Evolutionary conservation across 306 rosid genomes (phyloP), one percentile per base, ranked within the genome.

Genomic region (Quillaja saponaria): DNA sequence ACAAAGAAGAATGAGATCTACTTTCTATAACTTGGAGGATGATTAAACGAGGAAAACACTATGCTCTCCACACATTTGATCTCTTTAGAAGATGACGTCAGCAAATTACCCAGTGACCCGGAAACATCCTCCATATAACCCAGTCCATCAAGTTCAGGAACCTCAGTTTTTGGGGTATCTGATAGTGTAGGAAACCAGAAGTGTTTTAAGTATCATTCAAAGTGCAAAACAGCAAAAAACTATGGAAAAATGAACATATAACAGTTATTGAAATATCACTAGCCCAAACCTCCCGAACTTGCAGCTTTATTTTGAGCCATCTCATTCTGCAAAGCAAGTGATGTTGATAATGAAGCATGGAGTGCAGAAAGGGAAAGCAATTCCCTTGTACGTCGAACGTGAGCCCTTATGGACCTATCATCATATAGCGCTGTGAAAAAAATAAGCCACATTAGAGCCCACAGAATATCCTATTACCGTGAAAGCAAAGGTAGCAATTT

Each of bases 371-470:
- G 97, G 38, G 99, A 84, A 49, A 94, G 95, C 83, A 94, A 74
- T 64, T 94, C 99, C 76, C 95, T 76, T 0, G 99, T 82, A 45
- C 99, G 95, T 64, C 83, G 91, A 58, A 94, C 96, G 81, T 94
- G 99, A 64, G 99, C 96, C 87, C 99, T 85, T 75, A 85, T 82
- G 38, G 99, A 94, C 80, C 99, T 82, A 87, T 94, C 99, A 75
- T 94, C 99, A 73, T 94, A 94, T 59, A 94, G 79, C 64, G 99
- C 99, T 94, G 95, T 74, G 75, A 58, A 69, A 49, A 73, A 25
- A 64, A 63, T 55, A 46, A 64, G 73, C 13, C 63, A 64, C 42
- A 42, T 82, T 66, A 82, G 66, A 64, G 61, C 60, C 73, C 40
- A 55, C 67, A 39, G 68, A 54, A 47, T 31, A 73, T 48, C 25